A percentile compares a stretch with the other conserved stretches of the same genome.
phyloP scores from a whole-genome alignment of 495 filamentous ascomycete genomes.

The Xylaria curta region DNA sequence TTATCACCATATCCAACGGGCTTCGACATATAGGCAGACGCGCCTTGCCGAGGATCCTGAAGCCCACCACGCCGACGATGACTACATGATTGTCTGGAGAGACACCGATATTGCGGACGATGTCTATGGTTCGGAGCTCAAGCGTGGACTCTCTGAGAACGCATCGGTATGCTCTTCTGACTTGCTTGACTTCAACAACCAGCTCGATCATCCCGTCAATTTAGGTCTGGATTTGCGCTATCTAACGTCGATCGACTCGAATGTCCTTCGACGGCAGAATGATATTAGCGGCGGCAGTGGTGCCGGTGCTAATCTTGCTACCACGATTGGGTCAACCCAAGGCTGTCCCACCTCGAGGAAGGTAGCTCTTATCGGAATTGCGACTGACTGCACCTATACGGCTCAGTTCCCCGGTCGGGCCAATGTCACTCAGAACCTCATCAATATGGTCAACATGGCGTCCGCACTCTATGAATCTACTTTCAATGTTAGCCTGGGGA shows the following conservation, averaged over 20 bases:
- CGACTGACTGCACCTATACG: slow-evolving; percentile 90
- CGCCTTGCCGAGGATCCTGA: slow-evolving; percentile 76
- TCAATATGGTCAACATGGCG: slow-evolving; percentile 83
- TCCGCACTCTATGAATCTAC: slow-evolving; percentile 85
- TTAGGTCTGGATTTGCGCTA: slow-evolving; percentile 42
- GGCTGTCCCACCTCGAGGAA: slow-evolving; percentile 89
- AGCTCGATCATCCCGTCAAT: slow-evolving; percentile 71
- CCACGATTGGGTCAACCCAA: slow-evolving; percentile 77
- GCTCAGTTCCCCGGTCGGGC: slow-evolving; percentile 67
- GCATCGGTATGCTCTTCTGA: slow-evolving; percentile 66
- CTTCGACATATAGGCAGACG: slow-evolving; percentile 75
- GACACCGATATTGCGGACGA: slow-evolving; percentile 78
- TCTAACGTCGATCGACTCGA: slow-evolving; percentile 40
- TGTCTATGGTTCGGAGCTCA: slow-evolving; percentile 37
- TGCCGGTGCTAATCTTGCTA: slow-evolving; percentile 80
- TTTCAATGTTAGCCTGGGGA: slow-evolving; percentile 92
- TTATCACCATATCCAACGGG: slow-evolving; percentile 87
- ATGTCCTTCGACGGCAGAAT: slow-evolving; percentile 51
- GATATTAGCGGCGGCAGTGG: slow-evolving; percentile 73
- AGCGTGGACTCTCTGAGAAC: slow-evolving; percentile 40
- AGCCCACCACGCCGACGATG: slow-evolving; percentile 63
- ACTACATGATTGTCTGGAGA: slow-evolving; percentile 89
- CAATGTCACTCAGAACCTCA: slow-evolving; percentile 71
- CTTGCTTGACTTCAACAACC: slow-evolving; percentile 70
- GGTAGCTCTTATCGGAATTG: slow-evolving; percentile 90